Evolutionary conservation across 1,284 basidiomycete species (phyloP), one percentile per base, ranked within the genome.

Genomic region (Irpex lacteus): DNA sequence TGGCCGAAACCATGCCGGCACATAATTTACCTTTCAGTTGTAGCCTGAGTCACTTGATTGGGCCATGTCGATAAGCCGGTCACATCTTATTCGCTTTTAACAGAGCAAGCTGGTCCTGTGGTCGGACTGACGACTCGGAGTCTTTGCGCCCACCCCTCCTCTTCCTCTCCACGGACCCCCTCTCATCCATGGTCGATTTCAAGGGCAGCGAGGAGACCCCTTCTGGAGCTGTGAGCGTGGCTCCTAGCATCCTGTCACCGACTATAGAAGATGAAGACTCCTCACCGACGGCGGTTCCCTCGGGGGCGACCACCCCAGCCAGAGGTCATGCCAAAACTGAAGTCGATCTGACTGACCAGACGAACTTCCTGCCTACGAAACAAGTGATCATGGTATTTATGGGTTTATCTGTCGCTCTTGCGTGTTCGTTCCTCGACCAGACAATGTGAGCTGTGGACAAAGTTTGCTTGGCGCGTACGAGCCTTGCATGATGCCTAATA

Each of bases 291-390:
- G 54, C 54, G 11, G 21, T 21, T 32, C n/a, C 32, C 32, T 18
- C 21, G 15, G 54, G 21, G 26, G 54, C 34, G 32, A 21, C 54
- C 11, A 37, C 13, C 15, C 15, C 54, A 36, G 19, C 26, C 13
- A 56, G 2, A 36, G 47, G 54, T 15, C 32, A 50, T 18, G 57
- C n/a, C 37, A 44, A 58, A 53, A 21, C 55, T 5, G 61, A 59
- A 18, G 34, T n/a, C 32, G 59, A 56, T 7, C 69, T 84, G 36
- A 73, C 75, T 40, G 82, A 84, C 68, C 82, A 83, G 69, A 83
- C 81, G 15, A 81, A 81, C 66, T 76, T 82, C 18, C 71, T 83
- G 36, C 82, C 82, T 15, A 72, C 72, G 15, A 75, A 71, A 68
- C 81, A 80, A 66, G 75, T 82, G 49, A 73, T 79, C 36, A 67